These are phyloP conservation scores for Solanum etuberosum DNA, from an alignment of 257 asterid genomes.

Conservation along the genomic window DNA sequence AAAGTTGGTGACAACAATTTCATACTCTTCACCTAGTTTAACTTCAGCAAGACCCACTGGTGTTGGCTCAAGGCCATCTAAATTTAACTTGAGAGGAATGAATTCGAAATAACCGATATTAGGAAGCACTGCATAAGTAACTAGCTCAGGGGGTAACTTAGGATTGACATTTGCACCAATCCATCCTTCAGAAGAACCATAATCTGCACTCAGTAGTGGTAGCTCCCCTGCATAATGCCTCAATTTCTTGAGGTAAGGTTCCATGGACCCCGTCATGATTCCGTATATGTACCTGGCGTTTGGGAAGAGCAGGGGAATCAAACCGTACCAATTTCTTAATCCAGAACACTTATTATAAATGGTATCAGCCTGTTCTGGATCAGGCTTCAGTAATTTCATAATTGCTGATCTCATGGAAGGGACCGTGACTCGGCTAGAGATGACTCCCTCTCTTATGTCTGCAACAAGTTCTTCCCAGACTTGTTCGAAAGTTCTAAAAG, in stretches of 20 bases:
- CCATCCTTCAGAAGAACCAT: slow-evolving; percentile 97
- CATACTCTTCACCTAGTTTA: slow-evolving; percentile 65
- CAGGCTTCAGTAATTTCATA: slow-evolving; percentile 44
- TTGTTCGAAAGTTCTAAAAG: slow-evolving; percentile 71
- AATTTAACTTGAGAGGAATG: slow-evolving; percentile 40
- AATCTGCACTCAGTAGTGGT: slow-evolving; percentile 79
- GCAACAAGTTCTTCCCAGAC: slow-evolving; percentile 62
- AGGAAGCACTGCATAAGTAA: slow-evolving; percentile 75
- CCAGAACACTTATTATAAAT: slow-evolving; percentile 34
- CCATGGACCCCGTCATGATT: slow-evolving; percentile 97
- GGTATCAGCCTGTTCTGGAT: slow-evolving; percentile 53
- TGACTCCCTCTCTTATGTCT: slow-evolving; percentile 60
- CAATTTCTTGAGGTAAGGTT: slow-evolving; percentile 66
- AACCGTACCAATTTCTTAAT: slow-evolving; percentile 66
- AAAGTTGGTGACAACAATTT: slow-evolving; percentile 64
- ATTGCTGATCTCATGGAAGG: slow-evolving; percentile 62
- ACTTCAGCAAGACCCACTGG: slow-evolving; percentile 71
- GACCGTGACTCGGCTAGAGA: slow-evolving; percentile 49
- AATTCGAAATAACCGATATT: slow-evolving; percentile 81
- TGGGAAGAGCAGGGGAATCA: slow-evolving; percentile 65
- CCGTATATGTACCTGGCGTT: slow-evolving; percentile 65
- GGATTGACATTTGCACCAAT: slow-evolving; percentile 79
- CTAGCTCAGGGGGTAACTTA: slow-evolving; percentile 54
- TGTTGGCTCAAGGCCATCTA: slow-evolving; percentile 17
- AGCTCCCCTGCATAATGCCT: slow-evolving; percentile 80